Evolutionary conservation across 768 basidiomycete genomes (phyloP).

Genomic region (Solioccasus polychromus): DNA sequence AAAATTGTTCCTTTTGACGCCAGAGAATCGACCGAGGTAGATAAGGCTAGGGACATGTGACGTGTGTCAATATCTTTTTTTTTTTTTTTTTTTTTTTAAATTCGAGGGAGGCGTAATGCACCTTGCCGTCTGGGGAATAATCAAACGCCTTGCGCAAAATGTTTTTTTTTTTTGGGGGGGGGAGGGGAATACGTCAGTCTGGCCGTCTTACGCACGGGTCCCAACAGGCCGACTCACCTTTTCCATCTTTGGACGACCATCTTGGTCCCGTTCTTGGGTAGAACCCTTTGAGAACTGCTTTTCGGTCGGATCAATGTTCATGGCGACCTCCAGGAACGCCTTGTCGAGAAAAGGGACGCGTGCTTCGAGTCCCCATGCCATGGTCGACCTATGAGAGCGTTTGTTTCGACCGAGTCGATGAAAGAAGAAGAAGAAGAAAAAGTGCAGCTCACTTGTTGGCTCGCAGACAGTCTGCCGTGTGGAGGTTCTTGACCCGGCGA

Average conservation of each 20-base stretch:
- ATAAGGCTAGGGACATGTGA: slow-evolving; percentile 59
- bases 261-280: slow-evolving; percentile 69
- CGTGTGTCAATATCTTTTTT: neutral
- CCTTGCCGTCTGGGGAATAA: slow-evolving; percentile 73
- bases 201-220: slow-evolving; percentile 2
- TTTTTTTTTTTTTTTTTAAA: too few relatives aligned
- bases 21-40: slow-evolving; percentile 92
- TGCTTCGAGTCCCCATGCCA: slow-evolving; percentile 99
- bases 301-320: slow-evolving; percentile 83
- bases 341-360: slow-evolving; percentile 99
- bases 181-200: too few relatives aligned
- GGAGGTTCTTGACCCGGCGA: slow-evolving; percentile 93
- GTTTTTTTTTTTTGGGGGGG: too few relatives aligned
- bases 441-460: slow-evolving; percentile 83
- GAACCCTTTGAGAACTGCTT: slow-evolving; percentile 90
- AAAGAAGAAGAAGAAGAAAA: neutral
- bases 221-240: slow-evolving; percentile 59
- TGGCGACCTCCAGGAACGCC: slow-evolving; percentile 87
- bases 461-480: slow-evolving; percentile 94
- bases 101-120: slow-evolving; percentile 23
- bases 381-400: slow-evolving; percentile 70
- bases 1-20: slow-evolving; percentile 99
- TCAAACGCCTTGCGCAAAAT: slow-evolving; percentile 97
- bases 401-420: slow-evolving; percentile 1
- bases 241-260: slow-evolving; percentile 92